A percentile compares a stretch with the other conserved stretches of the same genome.
phyloP scores from a whole-genome alignment of 345 rosid genomes.

The Cardamine chenopodiifolia region DNA sequence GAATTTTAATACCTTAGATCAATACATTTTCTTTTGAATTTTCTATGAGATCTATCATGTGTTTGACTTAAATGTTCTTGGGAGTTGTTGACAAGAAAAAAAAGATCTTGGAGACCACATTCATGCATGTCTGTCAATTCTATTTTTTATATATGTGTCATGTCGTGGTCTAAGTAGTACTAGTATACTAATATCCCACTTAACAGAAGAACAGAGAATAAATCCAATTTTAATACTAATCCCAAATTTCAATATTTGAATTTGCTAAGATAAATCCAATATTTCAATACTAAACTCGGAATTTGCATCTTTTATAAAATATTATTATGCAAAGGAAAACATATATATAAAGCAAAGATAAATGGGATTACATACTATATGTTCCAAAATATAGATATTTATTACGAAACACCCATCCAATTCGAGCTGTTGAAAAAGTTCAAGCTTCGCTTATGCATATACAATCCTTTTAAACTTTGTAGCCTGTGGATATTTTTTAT shows the following conservation, averaged over 20 bases:
- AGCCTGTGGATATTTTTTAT: neutral
- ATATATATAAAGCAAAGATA: neutral
- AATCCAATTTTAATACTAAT: neutral
- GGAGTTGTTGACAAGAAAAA: slow-evolving; percentile 27
- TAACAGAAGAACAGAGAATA: neutral
- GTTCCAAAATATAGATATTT: slow-evolving; percentile 78
- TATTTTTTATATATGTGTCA: neutral
- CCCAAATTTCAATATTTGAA: slow-evolving; percentile 7
- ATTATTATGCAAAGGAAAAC: neutral
- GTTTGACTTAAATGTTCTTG: slow-evolving; percentile 39
- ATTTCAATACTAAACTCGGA: slow-evolving; percentile 1
- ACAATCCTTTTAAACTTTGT: neutral
- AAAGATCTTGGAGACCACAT: slow-evolving; percentile 1
- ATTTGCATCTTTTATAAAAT: slow-evolving; percentile 1
- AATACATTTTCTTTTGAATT: slow-evolving; percentile 2
- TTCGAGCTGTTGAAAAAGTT: slow-evolving; percentile 60
- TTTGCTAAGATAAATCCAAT: neutral
- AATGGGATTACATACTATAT: slow-evolving; percentile 47
- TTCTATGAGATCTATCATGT: slow-evolving; percentile 36
- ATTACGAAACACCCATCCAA: slow-evolving; percentile 78
- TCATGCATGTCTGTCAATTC: slow-evolving; percentile 14
- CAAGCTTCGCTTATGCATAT: slow-evolving; percentile 4
- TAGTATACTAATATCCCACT: neutral
- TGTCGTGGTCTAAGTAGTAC: neutral
- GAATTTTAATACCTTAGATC: neutral